These are phyloP conservation scores for Sphagnum contortum DNA, from an alignment of 225 moss, liverwort and hornwort genomes.

Conservation along the genomic window DNA sequence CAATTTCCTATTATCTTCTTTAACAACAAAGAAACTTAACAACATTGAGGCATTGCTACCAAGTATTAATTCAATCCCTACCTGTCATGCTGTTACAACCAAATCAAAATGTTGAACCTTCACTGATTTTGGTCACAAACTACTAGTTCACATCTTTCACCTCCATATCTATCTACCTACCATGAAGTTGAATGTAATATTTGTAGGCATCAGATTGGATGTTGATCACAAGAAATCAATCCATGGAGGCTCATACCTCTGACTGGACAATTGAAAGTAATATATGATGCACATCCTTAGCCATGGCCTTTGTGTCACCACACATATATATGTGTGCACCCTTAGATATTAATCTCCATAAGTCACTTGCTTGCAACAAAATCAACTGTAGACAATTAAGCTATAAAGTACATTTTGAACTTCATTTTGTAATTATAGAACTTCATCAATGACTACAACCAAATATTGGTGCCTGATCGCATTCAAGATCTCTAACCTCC, in stretches of 20 bases:
- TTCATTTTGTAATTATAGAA: too few relatives aligned
- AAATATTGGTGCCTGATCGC: conserved; percentile 75
- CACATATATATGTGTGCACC: conserved; percentile 86
- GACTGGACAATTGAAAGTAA: conserved; percentile 58
- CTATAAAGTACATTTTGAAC: too few relatives aligned
- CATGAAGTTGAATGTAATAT: too few relatives aligned
- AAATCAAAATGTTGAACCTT: too few relatives aligned
- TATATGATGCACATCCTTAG: conserved; percentile 77
- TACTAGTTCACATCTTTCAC: too few relatives aligned
- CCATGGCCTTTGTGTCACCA: conserved; percentile 96
- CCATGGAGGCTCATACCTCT: conserved; percentile 19
- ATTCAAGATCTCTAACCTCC: conserved; percentile 12
- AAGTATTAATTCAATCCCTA: too few relatives aligned
- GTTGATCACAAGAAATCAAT: neutral
- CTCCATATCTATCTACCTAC: too few relatives aligned
- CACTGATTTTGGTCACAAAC: too few relatives aligned
- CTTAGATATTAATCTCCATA: conserved; percentile 44
- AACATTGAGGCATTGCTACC: too few relatives aligned
- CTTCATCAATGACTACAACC: neutral
- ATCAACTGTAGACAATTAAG: neutral
- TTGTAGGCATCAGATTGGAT: too few relatives aligned
- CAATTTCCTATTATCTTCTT: neutral
- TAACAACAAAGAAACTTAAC: neutral
- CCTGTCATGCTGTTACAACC: too few relatives aligned
- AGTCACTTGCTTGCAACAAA: conserved; percentile 30